Base-by-base conservation (phyloP, 1,139 yeast genomes). In the Debaryomycetaceae sp. region DNA sequence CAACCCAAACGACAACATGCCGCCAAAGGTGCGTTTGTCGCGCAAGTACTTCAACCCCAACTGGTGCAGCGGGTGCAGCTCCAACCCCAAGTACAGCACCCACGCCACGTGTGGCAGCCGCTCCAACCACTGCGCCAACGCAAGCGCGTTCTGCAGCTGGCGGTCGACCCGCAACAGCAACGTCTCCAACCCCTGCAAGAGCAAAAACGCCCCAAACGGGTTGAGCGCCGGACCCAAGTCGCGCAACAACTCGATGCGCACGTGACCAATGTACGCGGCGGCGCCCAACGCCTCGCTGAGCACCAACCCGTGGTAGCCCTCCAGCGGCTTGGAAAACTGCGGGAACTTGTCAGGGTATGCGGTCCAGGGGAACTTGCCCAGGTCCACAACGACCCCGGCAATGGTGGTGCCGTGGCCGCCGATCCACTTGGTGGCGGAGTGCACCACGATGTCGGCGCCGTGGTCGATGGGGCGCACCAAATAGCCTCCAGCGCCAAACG, bases 331-430 rank as follows among this genome's bases (percentile, higher is more conserved):
- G 23, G 89, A 81, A 55, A 88, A 83, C 58, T 88, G 96, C 30
- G 96, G 96, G 70, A 71, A 89, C 58, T 81, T 84, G 53, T 80
- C 79, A 31, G 94, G 93, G 63, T 84, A 75, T 42, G 85, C 74
- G 39, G 73, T 67, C 91, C 95, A 91, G 48, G 91, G 93, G 71
- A 91, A 91, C 39, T 82, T 85, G 46, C 96, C 96, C 25, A 88
- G 75, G 58, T 84, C 96, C 33, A 91, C 72, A 43, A 91, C 71
- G 33, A 81, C 85, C 65, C 98, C 98, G 32, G 85, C 96, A 57
- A 91, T 80, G 32, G 96, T 84, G 38, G 88, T 88, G 53, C 97
- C 97, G 56, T 89, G 97, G 39, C 96, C 98, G 44, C 95, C 95
- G 46, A 91, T 88, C 96, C 96, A 91, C 61, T 91, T 91, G 35